A percentile compares a stretch with the other conserved stretches of the same genome.
Conservation (phyloP, 345 rosid genomes). For the Firmiana major region DNA sequence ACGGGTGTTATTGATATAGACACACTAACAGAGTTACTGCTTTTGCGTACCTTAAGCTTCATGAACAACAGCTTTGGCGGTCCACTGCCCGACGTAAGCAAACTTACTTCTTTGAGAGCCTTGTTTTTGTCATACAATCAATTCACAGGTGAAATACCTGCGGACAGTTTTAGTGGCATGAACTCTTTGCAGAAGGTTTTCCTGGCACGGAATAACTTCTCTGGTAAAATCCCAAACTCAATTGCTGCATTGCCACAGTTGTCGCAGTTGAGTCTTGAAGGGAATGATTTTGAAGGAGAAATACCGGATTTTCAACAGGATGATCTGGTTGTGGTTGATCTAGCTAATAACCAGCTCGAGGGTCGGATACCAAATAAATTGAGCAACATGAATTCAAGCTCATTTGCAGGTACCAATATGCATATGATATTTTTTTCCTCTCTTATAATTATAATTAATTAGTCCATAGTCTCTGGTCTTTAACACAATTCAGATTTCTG, state of each 20-base stretch:
- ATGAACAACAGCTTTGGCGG: constrained; percentile 62
- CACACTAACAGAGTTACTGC: constrained; percentile 24
- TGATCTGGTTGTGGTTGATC: background rate
- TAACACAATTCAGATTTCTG: no score
- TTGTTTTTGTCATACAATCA: constrained; percentile 54
- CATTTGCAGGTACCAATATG: background rate
- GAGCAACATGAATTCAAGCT: background rate
- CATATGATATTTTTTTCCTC: no score
- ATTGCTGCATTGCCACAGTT: constrained; percentile 38
- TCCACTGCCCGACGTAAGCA: constrained; percentile 40
- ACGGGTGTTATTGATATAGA: constrained; percentile 46
- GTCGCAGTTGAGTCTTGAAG: constrained; percentile 42
- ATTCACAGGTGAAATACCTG: constrained; percentile 47
- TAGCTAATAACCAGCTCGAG: constrained; percentile 8
- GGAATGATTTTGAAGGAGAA: constrained; percentile 50
- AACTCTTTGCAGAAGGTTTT: constrained; percentile 39
- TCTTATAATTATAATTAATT: no score
- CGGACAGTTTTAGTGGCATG: constrained; percentile 50
- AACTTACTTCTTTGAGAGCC: constrained; percentile 33
- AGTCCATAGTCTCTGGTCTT: no score
- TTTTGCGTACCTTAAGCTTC: constrained; percentile 53
- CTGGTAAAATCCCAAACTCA: constrained; percentile 56
- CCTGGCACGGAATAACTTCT: constrained; percentile 50
- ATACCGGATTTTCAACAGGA: constrained; percentile 15
- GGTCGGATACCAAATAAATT: background rate